A percentile compares a stretch with the other conserved stretches of the same genome.
phyloP scores from a whole-genome alignment of 805 yeast genomes.

The Diddensiella santjacobensis region DNA sequence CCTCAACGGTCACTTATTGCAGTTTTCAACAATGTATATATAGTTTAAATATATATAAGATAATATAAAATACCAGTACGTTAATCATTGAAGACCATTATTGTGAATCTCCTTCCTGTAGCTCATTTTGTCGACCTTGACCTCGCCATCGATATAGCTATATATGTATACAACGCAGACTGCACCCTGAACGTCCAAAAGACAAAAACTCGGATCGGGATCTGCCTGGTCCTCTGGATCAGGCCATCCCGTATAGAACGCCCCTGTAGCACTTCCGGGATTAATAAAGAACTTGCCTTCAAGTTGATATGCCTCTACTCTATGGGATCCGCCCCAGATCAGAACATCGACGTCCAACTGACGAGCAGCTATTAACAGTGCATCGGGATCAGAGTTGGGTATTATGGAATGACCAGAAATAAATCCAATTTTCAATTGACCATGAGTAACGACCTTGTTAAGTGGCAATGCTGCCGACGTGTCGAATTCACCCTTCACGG shows the following conservation, averaged over 20 bases:
- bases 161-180: constrained; percentile 81
- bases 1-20: background rate
- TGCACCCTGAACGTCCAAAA: constrained; percentile 78
- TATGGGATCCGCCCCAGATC: constrained; percentile 90
- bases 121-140: constrained; percentile 83
- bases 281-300: constrained; percentile 93
- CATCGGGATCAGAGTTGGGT: constrained; percentile 83
- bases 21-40: constrained; percentile 7
- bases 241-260: constrained; percentile 64
- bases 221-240: constrained; percentile 41
- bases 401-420: constrained; percentile 80
- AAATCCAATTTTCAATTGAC: constrained; percentile 73
- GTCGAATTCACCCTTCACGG: constrained; percentile 84
- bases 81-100: constrained; percentile 79
- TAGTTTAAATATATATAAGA: background rate
- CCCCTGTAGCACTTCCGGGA: constrained; percentile 97
- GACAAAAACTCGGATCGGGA: constrained; percentile 81
- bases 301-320: constrained; percentile 86
- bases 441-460: constrained; percentile 61
- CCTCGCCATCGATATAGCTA: constrained; percentile 73
- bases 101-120: constrained; percentile 48
- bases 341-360: constrained; percentile 88
- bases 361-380: constrained; percentile 76
- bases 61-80: constrained; percentile 38
- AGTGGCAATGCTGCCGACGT: constrained; percentile 52